phyloP scores from a whole-genome alignment of 192 early-diverging fungal species.

The Coemansia sp. region DNA sequence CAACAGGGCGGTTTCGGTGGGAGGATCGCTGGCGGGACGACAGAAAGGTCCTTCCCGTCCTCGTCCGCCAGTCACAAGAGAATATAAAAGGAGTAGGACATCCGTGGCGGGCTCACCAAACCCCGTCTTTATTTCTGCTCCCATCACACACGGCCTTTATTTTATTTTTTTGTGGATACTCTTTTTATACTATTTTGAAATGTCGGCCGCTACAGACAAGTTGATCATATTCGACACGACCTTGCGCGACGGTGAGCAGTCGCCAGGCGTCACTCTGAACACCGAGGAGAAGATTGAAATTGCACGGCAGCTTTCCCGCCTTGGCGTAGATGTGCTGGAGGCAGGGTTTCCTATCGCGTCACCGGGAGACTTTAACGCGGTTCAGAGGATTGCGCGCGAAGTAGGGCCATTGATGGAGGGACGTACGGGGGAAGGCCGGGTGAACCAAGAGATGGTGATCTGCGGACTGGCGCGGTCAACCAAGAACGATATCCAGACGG shows the following conservation, averaged over 20 bases:
- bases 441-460: slow-evolving; percentile 74
- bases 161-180: no score
- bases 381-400: slow-evolving; percentile 88
- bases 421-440: slow-evolving; percentile 62
- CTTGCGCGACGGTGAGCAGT: slow-evolving; percentile 97
- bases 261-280: slow-evolving; percentile 92
- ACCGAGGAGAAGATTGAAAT: slow-evolving; percentile 92
- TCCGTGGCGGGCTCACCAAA: no score
- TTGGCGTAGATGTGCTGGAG: slow-evolving; percentile 94
- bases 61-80: no score
- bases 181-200: neutral
- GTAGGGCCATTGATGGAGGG: slow-evolving; percentile 82
- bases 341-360: slow-evolving; percentile 96
- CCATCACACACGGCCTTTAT: no score
- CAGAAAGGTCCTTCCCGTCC: no score
- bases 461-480: slow-evolving; percentile 85
- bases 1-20: no score
- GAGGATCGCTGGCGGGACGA: no score
- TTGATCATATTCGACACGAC: slow-evolving; percentile 95
- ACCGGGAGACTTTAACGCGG: slow-evolving; percentile 91
- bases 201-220: slow-evolving; percentile 56
- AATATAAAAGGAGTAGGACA: no score
- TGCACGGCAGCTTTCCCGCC: slow-evolving; percentile 83
- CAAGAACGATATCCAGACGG: slow-evolving; percentile 79
- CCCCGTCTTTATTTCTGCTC: no score